Base-by-base conservation (phyloP, 495 filamentous ascomycete genomes). In the Penicillium verhagenii region DNA sequence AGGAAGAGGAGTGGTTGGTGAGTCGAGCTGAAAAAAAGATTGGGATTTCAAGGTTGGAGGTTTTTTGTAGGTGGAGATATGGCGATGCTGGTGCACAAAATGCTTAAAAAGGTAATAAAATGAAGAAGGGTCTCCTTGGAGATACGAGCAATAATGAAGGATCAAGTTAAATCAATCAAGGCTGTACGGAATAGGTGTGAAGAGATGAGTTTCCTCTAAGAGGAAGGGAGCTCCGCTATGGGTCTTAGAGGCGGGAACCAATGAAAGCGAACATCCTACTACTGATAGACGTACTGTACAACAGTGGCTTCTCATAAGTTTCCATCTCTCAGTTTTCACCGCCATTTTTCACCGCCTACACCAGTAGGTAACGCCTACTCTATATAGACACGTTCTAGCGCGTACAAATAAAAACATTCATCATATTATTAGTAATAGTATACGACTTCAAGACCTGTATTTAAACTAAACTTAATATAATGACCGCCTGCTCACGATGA, bases 141-240 rank as follows among this genome's bases (percentile, higher is more conserved):
- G 16, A 35, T 1, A 35, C n/a, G 33, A n/a, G 6, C 14, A 35
- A 4, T 16, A 35, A 6, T 26, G 11, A 26, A 45, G 16, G 20
- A 16, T 26, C 42, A 25, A 45, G 23, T 25, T 14, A 25, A 26
- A 7, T 13, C 3, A 6, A 43, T 13, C 9, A n/a, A 39, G 1
- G 37, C 10, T 2, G 31, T 35, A 35, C 9, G n/a, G n/a, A n/a
- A n/a, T 9, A 45, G 23, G 20, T 45, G 42, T 7, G 42, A 45
- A 25, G 42, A 45, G 13, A 23, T 26, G 21, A 26, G 42, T 25
- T 24, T 14, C 14, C 3, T 25, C n/a, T 45, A 8, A 21, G 18
- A 43, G 11, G 21, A 45, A 45, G 42, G 26, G 23, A 45, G 42
- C 42, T 45, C 42, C 21, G 42, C 13, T 43, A 23, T 45, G 42